Evolutionary conservation across 1,284 basidiomycete genomes (phyloP).

Genomic region (Malassezia sympodialis): DNA sequence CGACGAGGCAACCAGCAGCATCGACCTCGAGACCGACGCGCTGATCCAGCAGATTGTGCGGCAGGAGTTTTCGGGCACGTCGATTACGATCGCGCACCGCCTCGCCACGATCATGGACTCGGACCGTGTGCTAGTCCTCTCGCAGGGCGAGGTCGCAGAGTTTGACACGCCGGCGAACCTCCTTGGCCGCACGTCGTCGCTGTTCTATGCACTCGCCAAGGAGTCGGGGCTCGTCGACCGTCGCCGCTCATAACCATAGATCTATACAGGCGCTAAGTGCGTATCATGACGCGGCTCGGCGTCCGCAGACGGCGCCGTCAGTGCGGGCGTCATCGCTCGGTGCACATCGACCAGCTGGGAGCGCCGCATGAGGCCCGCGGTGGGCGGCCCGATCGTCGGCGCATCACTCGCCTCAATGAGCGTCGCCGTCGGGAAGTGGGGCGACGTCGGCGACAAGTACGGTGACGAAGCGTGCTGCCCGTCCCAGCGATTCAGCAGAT

Average conservation of each 20-base stretch:
- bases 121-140: conserved; percentile 72
- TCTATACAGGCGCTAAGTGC: not conserved
- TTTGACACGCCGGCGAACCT: conserved; percentile 63
- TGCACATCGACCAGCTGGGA: not conserved
- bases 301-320: not conserved
- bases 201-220: conserved; percentile 45
- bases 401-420: conserved; percentile 2
- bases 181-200: conserved; percentile 53
- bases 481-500: not conserved
- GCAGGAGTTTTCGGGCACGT: conserved; percentile 49
- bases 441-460: not conserved
- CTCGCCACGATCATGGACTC: conserved; percentile 84
- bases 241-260: not conserved
- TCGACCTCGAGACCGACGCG: conserved; percentile 80
- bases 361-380: not conserved
- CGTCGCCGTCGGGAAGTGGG: conserved; percentile 4
- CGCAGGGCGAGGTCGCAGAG: conserved; percentile 65
- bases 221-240: conserved; percentile 37
- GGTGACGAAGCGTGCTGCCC: not conserved
- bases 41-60: conserved; percentile 72
- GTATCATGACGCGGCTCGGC: not conserved
- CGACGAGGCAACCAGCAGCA: conserved; percentile 62
- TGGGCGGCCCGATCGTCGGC: not conserved
- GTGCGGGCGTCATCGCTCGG: conserved; percentile 5
- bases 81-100: conserved; percentile 57